Base-by-base conservation (phyloP, 192 early-diverging fungal species). In the Coemansia asiatica region DNA sequence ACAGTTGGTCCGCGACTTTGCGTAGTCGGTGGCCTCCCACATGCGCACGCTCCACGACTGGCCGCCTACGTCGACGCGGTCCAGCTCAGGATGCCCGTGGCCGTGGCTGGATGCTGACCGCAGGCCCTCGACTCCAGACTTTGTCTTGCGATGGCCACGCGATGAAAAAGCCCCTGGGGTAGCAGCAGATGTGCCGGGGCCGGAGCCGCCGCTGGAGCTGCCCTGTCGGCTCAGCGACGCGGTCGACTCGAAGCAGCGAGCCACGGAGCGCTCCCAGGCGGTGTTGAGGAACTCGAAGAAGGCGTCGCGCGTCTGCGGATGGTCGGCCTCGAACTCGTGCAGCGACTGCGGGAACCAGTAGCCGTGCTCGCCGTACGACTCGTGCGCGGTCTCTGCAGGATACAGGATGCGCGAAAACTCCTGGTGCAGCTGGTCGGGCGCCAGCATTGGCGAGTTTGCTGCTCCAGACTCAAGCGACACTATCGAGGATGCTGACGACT, bases 281-380 rank as follows among this genome's bases (percentile, higher is more conserved):
- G 70, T 81, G 35, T 81, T 76, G 7, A 81, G 62, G 29, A 81
- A 81, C 60, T 81, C 79, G 53, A 73, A 76, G 25, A 81, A 70
- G 1, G 70, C 71, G 31, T 81, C 79, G 25, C 74, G 74, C 28
- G 73, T 67, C 31, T 56, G 68, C 21, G 74, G 64, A 21, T 72
- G 70, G 56, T 81, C 79, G 6, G 64, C 58, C 70, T 81, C 79
- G 63, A 73, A 81, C 62, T 81, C 79, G 64, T 81, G 74, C 65
- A 76, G 58, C 29, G 74, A 82, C 67, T 82, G 79, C 22, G 79
- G 79, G 63, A 73, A 74, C 79, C 79, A 82, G 68, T 82, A 82
- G 6, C 71, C 74, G 12, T 72, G 70, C 47, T 82, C 75, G 21
- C 75, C 79, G 33, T 82, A 81, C 22, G 78, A 75, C 61, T 81